Evolutionary conservation across 1,139 yeast genomes (phyloP), one percentile per base, ranked within the genome.

Genomic region (Nakaseomyces delphensis): DNA sequence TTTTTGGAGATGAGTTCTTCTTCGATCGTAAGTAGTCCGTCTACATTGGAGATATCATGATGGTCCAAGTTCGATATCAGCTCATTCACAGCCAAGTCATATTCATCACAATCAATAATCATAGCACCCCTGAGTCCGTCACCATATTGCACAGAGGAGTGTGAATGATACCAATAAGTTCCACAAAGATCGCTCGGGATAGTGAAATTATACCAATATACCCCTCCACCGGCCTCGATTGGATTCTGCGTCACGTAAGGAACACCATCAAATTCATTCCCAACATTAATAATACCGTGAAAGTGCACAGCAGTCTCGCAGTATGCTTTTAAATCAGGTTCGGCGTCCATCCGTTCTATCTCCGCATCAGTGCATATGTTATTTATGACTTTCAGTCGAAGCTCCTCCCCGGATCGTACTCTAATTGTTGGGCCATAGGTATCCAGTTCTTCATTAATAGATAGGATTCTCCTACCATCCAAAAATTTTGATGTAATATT

Each of bases 141-240:
- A 3, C 73, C 71, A 45, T 70, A 64, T 43, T 73, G 74, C 0
- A 73, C 70, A 10, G 70, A 52, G 45, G 63, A 68, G 50, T 73
- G 77, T 0, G 77, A 70, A 51, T 73, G 77, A 50, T 71, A 73
- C 77, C 77, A 73, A 40, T 64, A 68, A 0, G 74, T 67, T 0
- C 77, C 77, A 46, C 64, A 65, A 43, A 68, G 70, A 40, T 64
- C 65, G 33, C 62, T 57, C 5, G 60, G 65, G 14, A 67, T 53
- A 13, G 65, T 66, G 48, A 71, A 67, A 37, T 58, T 58, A 49
- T 72, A 69, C 33, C 63, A 59, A 48, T 60, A 68, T 2, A 56
- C 49, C 5, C 61, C 64, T 1, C 68, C 69, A 18, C 68, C 68
- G 16, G 64, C 55, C 5, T 58, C 53, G 21, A 71, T 70, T 3